phyloP scores from a whole-genome alignment of 2,329 filamentous ascomycete genomes.

The Chaetomium strumarium region DNA sequence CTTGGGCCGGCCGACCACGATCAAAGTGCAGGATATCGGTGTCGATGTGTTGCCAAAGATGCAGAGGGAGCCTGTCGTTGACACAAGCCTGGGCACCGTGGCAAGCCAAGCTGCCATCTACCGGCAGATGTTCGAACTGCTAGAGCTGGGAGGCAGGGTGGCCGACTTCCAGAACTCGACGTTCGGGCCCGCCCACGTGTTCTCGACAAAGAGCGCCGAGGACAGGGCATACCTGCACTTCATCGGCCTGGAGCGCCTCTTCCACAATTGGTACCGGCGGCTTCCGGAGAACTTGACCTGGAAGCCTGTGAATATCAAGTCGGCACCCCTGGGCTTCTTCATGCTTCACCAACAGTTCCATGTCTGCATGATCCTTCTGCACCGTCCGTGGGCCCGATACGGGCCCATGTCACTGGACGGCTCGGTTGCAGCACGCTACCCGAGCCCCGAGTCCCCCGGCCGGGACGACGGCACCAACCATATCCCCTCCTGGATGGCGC shows the following conservation, averaged over 20 bases:
- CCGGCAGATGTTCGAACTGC: slow-evolving; percentile 48
- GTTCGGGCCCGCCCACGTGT: slow-evolving; percentile 28
- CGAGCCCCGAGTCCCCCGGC: slow-evolving; percentile 11
- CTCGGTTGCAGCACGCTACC: slow-evolving; percentile 8
- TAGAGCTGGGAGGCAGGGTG: slow-evolving; percentile 49
- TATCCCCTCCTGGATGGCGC: slow-evolving; percentile 26
- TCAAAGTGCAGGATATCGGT: slow-evolving; percentile 47
- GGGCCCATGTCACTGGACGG: slow-evolving; percentile 33
- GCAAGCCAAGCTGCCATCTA: slow-evolving; percentile 37
- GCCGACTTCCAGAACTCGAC: slow-evolving; percentile 37
- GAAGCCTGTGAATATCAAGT: slow-evolving; percentile 46
- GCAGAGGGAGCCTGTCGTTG: slow-evolving; percentile 30
- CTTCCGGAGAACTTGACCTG: slow-evolving; percentile 43
- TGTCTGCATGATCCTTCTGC: slow-evolving; percentile 46
- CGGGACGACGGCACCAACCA: not conserved
- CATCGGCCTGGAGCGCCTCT: slow-evolving; percentile 46
- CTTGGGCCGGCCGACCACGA: slow-evolving; percentile 46
- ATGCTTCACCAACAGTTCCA: slow-evolving; percentile 52
- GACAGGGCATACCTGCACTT: slow-evolving; percentile 45
- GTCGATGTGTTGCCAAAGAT: slow-evolving; percentile 42
- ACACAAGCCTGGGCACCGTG: slow-evolving; percentile 26
- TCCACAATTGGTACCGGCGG: slow-evolving; percentile 49
- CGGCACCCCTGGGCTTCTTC: slow-evolving; percentile 46
- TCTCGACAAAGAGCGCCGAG: slow-evolving; percentile 32
- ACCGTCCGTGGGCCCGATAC: slow-evolving; percentile 48